Evolutionary conservation across 805 yeast genomes (phyloP), one percentile per base, ranked within the genome.

Genomic region (Yarrowia sp.): DNA sequence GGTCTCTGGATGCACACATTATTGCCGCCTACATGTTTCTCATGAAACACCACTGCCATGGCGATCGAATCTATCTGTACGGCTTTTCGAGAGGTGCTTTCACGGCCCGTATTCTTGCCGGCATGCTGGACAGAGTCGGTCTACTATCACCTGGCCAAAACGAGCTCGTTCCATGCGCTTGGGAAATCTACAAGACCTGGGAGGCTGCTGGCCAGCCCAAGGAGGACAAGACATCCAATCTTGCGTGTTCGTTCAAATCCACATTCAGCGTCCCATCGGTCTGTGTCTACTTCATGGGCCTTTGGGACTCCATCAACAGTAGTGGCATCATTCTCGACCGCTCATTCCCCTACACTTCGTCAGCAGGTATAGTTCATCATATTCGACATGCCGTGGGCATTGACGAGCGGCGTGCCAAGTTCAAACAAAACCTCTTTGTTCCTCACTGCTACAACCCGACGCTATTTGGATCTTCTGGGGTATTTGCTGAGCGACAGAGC

Each of bases 221-320:
- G 17, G 66, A 46, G 38, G 46, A 33, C 14, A 20, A 20, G 9
- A 47, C 53, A 9, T 47, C 52, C 38, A 47, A 24, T 3, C 43
- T 67, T 43, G 52, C 67, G 4, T 14, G 30, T 9, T 87, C 65
- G 69, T 87, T 86, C 74, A 83, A 80, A 69, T 78, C 77, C 60
- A 84, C 88, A 0, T 87, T 87, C 72, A 82, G 85, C 19, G 76
- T 86, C 12, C 66, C 66, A 55, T 71, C 78, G 4, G 83, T 85
- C 3, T 72, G 71, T 9, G 80, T 87, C 61, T 82, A 83, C 70
- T 85, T 86, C 68, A 83, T 87, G 82, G 91, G 91, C 0, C 74
- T 87, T 20, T 87, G 88, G 82, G 91, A 87, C 76, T 85, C 89
- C 0, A 86, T 87, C 19, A 87, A 86, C 73, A 86, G 90, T 2